Evolutionary conservation across 768 basidiomycete genomes (phyloP), one percentile per base, ranked within the genome.

Genomic region (Kondoa subrosea): DNA sequence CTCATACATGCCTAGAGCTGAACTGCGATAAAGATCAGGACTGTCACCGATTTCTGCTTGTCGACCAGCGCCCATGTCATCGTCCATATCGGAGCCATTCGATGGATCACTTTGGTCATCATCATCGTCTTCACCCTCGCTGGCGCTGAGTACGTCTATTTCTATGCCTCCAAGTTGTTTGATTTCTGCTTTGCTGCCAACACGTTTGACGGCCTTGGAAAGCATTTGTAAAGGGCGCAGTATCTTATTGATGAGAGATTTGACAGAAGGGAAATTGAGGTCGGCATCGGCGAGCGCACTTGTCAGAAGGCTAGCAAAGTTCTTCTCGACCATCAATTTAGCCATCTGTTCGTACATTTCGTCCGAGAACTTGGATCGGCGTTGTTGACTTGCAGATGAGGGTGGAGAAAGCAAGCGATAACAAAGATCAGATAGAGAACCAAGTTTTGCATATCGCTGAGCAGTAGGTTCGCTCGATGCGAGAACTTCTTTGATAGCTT

Each of bases 261-360:
- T 85, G 70, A 95, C 84, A 72, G 91, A 85, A 1, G 95, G 95
- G 77, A 90, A 96, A 75, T 95, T 95, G 50, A 97, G 83, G 74
- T 99, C 95, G 56, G 93, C 85, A 65, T 99, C 95, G 2, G 88
- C 85, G 21, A 96, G 81, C 14, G 91, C 87, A 57, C 81, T 86
- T 0, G 95, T 96, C 34, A 99, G 79, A 0, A 86, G 85, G 2
- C 87, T 82, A 17, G 96, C 95, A 71, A 89, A 92, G 75, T 89
- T 89, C 80, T 96, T 96, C 81, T 99, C 95, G 64, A 99, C 78
- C 95, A 99, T 99, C 70, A 92, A 83, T 79, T 96, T 96, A 26
- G 93, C 91, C 65, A 97, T 83, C 70, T 95, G 92, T 4, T 91
- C 86, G 2, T 87, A 86, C 82, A 82, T 63, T 91, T 93, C 63